Base-by-base conservation (phyloP, 2,329 filamentous ascomycete species). In the Aspergillus pseudoviridinutans region DNA sequence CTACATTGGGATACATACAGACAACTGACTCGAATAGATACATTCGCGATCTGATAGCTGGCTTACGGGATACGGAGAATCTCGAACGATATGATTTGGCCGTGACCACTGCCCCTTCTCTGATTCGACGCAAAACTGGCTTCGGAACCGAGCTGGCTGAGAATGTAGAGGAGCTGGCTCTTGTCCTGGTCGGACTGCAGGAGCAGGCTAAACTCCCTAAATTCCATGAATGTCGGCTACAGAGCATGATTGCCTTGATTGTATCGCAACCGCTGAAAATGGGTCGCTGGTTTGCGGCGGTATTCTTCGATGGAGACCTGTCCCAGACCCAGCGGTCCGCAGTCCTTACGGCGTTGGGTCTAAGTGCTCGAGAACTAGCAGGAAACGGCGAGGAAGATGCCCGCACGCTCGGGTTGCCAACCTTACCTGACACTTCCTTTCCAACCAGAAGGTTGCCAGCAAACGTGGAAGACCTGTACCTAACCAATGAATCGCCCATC, bases 291-390 rank as follows among this genome's bases (percentile, higher is more conserved):
- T 90, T 95, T 58, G 86, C 89, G 3, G 86, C 87, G 56, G 88
- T 89, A 0, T 95, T 94, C 70, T 97, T 97, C 70, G 88, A 91
- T 46, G 92, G 92, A 17, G 94, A 99, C 70, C 92, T 94, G 73
- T 96, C 92, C 0, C 79, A 97, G 41, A 84, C 87, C 0, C 93
- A 97, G 71, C 84, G 94, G 42, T 90, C 89, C 7, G 85, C 89
- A 0, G 82, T 97, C 41, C 86, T 99, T 53, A 88, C 91, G 22
- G 87, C 90, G 0, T 78, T 99, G 3, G 93, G 92, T 0, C 78
- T 99, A 0, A 85, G 89, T 29, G 90, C 90, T 2, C 84, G 93
- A 58, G 92, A 97, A 73, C 75, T 99, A 9, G 91, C 91, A 1
- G 92, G 94, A 0, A 85, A 90, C 62, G 86, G 89, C 20, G 75